Base-by-base conservation (phyloP, 768 basidiomycete species). In the Gloeophyllum trabeum region DNA sequence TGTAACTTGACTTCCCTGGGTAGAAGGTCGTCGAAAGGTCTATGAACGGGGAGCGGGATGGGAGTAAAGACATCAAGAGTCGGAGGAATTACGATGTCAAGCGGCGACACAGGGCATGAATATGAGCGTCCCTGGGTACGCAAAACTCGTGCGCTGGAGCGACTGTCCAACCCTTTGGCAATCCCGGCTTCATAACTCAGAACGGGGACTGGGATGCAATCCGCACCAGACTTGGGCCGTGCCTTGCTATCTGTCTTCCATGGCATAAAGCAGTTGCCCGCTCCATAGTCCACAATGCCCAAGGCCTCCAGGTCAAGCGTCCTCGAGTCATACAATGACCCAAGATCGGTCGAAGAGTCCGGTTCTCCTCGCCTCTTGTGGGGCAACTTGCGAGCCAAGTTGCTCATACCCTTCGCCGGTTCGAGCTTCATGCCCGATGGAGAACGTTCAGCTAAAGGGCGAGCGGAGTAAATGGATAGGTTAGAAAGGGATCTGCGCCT, bases 1-100 rank as follows among this genome's bases (percentile, higher is more conserved):
- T 69, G 62, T 37, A 91, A 58, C 45, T 69, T 76, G 41, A 89
- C 61, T 54, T 92, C 88, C 42, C 67, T 73, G 4, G 88, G 88
- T 10, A 91, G 65, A 41, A 68, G 55, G 20, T 77, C 74, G 51
- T 85, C 81, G 48, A 89, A 86, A 52, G 78, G 70, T 49, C 76
- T 74, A 19, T 56, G 66, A n/a, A 66, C 57, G 28, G 68, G 41
- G 18, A 54, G 46, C 3, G 69, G 68, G 43, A 79, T 59, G 12
- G 79, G 73, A 28, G 60, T 55, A 52, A 75, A 76, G 7, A 71
- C 51, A 49, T 79, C 76, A 20, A 67, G 57, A 5, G 64, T 58
- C n/a, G 62, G 54, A 20, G 62, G 53, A 3, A 79, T 73, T 21
- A 82, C 62, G 44, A 73, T 62, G 47, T 85, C 82, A 41, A 83